Percentiles rank a stretch among this genome's conserved stretches.
phyloP scores from a whole-genome alignment of 129 eudicot species.

The Escallonia rubra region DNA sequence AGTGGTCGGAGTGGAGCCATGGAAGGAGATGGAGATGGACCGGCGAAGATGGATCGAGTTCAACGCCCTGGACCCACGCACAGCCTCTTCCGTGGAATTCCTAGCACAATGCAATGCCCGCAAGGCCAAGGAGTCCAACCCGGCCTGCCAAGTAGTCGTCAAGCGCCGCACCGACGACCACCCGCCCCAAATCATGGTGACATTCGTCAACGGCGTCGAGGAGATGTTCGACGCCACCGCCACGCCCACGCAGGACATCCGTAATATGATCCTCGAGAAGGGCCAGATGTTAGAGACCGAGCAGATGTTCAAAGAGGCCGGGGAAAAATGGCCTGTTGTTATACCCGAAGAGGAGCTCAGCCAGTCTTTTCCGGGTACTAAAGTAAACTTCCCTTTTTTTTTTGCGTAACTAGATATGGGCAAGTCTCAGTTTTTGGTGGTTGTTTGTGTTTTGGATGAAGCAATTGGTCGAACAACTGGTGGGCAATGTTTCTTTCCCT shows the following conservation, averaged over 20 bases:
- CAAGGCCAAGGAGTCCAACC: conserved; percentile 89
- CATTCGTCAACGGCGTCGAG: conserved; percentile 87
- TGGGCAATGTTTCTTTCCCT: no score
- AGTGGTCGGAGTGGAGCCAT: no score
- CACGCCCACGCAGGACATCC: conserved; percentile 77
- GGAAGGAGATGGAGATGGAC: no score
- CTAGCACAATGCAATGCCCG: conserved; percentile 91
- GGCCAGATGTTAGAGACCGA: no score
- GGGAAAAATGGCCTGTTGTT: no score
- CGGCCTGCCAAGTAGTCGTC: conserved; percentile 69
- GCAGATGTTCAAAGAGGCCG: no score
- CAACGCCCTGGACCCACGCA: conserved; percentile 90
- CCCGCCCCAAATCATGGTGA: conserved; percentile 85
- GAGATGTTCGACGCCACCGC: conserved; percentile 75
- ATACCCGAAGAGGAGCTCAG: no score
- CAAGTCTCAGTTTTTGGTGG: conserved; percentile 66
- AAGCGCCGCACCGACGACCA: conserved; percentile 91
- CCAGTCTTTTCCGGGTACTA: no score
- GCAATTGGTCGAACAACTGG: no score
- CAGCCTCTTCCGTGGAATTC: conserved; percentile 90
- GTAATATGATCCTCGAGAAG: conserved; percentile 76
- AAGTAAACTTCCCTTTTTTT: no score
- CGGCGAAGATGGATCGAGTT: conserved; percentile 85
- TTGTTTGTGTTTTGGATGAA: no score
- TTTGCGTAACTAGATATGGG: no score